Conservation (phyloP, 345 rosid species). For the Rhodomyrtus tomentosa region DNA sequence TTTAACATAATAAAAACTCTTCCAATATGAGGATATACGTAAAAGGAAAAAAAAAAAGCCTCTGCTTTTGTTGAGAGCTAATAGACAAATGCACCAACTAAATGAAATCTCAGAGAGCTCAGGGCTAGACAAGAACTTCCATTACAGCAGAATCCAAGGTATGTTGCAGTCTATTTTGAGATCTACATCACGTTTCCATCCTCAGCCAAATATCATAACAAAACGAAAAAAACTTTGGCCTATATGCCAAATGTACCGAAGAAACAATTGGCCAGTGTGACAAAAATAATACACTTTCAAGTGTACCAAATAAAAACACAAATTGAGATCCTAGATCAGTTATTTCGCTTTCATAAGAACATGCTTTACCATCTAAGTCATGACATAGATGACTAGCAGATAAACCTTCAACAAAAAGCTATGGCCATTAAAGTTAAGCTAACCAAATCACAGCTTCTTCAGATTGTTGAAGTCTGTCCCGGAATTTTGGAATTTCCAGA, state of each 20-base stretch:
- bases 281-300: neutral
- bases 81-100: neutral
- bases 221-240: neutral
- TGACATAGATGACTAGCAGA: neutral
- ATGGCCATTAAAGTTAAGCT: neutral
- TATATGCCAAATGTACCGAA: neutral
- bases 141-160: neutral
- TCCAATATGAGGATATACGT: neutral
- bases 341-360: neutral
- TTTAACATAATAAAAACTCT: neutral
- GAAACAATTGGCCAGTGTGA: too few relatives aligned
- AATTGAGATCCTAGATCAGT: neutral
- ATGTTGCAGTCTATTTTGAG: neutral
- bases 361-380: neutral
- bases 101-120: neutral
- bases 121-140: neutral
- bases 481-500: neutral
- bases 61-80: neutral
- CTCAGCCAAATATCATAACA: neutral
- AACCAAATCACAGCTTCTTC: neutral
- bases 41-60: neutral
- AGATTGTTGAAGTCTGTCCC: neutral
- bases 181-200: neutral
- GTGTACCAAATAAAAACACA: neutral
- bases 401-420: neutral